These are phyloP conservation scores for Claviceps cyperi DNA, from an alignment of 2,329 filamentous ascomycete genomes.

Conservation along the genomic window DNA sequence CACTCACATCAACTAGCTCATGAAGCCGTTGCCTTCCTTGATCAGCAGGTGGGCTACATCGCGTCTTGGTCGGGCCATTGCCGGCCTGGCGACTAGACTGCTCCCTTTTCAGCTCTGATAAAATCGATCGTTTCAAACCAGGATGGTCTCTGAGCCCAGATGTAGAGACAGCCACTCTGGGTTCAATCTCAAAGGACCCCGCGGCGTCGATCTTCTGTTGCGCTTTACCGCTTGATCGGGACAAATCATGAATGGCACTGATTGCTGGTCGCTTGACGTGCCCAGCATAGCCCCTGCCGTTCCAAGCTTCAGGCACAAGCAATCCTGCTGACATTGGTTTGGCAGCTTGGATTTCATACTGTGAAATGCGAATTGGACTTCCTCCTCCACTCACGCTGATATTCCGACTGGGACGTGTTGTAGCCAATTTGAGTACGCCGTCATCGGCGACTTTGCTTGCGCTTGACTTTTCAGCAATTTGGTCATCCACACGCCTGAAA, in stretches of 20 bases:
- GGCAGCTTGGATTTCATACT: not conserved
- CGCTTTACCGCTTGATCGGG: not conserved
- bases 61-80: not conserved
- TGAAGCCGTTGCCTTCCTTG: constrained; percentile 2
- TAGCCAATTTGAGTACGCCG: not conserved
- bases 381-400: constrained; percentile 4
- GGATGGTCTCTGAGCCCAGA: not conserved
- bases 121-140: not conserved
- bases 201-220: not conserved
- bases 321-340: not conserved
- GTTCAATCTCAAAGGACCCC: not conserved
- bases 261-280: not conserved
- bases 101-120: constrained; percentile 1
- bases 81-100: not conserved
- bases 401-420: not conserved
- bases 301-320: not conserved
- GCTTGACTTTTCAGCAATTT: not conserved
- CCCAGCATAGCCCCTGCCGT: too few species aligned
- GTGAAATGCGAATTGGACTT: constrained; percentile 2
- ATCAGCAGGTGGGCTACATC: not conserved
- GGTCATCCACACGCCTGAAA: not conserved
- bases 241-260: not conserved
- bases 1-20: constrained; percentile 4
- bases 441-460: not conserved
- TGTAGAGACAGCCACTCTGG: not conserved